Evolutionary conservation across 1,284 basidiomycete species (phyloP).

Genomic region (Apiotrichum sp.): DNA sequence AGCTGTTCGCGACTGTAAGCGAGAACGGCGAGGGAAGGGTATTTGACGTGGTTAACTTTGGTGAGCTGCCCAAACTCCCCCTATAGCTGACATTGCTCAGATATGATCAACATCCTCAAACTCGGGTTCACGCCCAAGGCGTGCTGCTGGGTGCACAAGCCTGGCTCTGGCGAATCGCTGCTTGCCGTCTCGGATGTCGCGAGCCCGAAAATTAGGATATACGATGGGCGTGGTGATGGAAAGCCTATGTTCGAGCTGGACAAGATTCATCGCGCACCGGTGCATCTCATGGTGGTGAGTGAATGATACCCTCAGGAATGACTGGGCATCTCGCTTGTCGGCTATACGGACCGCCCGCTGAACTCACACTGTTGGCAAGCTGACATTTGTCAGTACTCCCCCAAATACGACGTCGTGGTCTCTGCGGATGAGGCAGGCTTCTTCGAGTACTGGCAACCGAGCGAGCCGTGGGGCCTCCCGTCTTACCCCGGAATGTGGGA

Average conservation of each 20-base stretch:
- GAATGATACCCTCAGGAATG: no score
- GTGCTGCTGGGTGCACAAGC: constrained; percentile 87
- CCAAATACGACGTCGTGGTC: constrained; percentile 81
- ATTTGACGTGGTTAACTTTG: constrained; percentile 96
- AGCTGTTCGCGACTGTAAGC: constrained; percentile 80
- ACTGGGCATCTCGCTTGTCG: background rate
- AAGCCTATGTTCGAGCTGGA: constrained; percentile 67
- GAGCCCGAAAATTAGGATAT: constrained; percentile 73
- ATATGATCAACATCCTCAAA: constrained; percentile 98
- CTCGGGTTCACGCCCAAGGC: constrained; percentile 75
- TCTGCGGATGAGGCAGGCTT: constrained; percentile 94
- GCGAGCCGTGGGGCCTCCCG: constrained; percentile 77
- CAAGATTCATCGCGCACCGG: constrained; percentile 75
- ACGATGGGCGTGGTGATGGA: constrained; percentile 83
- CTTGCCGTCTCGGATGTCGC: constrained; percentile 83
- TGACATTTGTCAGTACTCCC: constrained; percentile 63
- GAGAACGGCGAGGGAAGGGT: constrained; percentile 84
- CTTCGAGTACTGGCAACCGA: constrained; percentile 92
- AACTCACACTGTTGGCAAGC: background rate
- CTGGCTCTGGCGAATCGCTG: constrained; percentile 78
- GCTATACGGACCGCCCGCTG: background rate
- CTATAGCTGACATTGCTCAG: constrained; percentile 47
- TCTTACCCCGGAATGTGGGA: constrained; percentile 76
- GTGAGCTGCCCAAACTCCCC: constrained; percentile 49
- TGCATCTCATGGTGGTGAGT: constrained; percentile 83